phyloP scores from a whole-genome alignment of 768 basidiomycete species.

The Mycena metata region DNA sequence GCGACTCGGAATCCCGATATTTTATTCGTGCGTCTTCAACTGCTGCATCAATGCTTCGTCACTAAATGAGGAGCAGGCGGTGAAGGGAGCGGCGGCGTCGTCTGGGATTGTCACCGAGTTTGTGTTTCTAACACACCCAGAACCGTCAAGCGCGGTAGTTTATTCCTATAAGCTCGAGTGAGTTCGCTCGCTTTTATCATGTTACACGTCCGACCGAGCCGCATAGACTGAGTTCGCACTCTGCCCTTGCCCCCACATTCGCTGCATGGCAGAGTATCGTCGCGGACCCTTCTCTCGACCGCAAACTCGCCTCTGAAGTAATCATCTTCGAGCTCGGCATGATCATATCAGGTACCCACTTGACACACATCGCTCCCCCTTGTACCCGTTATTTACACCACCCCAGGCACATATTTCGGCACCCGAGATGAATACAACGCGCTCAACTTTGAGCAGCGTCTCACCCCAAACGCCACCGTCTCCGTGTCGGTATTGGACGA shows the following conservation, averaged over 20 bases:
- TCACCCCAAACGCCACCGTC: conserved; percentile 15
- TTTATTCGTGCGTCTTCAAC: conserved; percentile 37
- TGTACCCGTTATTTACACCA: not conserved
- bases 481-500: conserved; percentile 28
- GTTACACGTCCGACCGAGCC: not conserved
- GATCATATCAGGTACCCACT: conserved; percentile 38
- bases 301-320: conserved; percentile 35
- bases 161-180: conserved; percentile 32
- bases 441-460: conserved; percentile 30
- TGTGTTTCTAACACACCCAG: conserved; percentile 43
- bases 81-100: conserved; percentile 47
- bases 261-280: conserved; percentile 35
- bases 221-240: conserved; percentile 28
- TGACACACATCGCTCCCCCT: not conserved
- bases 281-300: conserved; percentile 33
- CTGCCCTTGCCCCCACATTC: conserved; percentile 25
- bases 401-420: conserved; percentile 34
- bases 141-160: conserved; percentile 35
- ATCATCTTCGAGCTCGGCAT: conserved; percentile 34
- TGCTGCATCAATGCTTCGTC: not conserved
- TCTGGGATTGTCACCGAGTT: conserved; percentile 49
- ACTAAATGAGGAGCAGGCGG: conserved; percentile 31
- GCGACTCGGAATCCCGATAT: conserved; percentile 42
- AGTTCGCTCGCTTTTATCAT: not conserved
- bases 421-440: conserved; percentile 36